Evolutionary conservation across 2,329 filamentous ascomycete species (phyloP).

Genomic region (Zasmidium cellare): DNA sequence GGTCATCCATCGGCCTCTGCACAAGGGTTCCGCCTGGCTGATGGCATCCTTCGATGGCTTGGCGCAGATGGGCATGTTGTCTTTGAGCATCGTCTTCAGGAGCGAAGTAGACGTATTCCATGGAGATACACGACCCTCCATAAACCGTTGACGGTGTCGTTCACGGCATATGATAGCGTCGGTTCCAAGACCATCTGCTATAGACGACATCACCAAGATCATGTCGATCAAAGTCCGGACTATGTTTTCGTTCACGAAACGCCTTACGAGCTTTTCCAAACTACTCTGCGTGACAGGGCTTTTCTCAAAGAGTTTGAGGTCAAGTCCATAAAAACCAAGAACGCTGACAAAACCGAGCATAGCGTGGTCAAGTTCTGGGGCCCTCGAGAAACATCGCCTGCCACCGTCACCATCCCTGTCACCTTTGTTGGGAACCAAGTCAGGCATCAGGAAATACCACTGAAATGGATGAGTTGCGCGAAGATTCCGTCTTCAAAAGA

Average conservation of each 20-base stretch:
- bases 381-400: no score
- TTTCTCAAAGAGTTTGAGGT: neutral
- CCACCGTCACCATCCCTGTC: neutral
- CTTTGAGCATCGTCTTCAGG: neutral
- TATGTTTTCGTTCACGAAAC: neutral
- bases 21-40: neutral
- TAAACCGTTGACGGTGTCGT: neutral
- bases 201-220: neutral
- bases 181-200: neutral
- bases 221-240: neutral
- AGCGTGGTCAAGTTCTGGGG: no score
- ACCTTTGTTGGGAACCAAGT: neutral
- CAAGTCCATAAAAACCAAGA: neutral
- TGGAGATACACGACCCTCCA: neutral
- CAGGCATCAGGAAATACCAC: neutral
- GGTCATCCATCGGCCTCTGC: neutral
- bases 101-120: neutral
- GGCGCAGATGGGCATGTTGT: neutral
- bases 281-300: neutral
- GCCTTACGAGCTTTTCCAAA: neutral
- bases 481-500: neutral
- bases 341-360: neutral
- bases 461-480: neutral
- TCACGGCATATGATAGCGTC: neutral
- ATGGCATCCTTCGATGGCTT: neutral